Evolutionary conservation across 2,329 filamentous ascomycete genomes (phyloP), one percentile per base, ranked within the genome.

Genomic region (Myotisia sp.): DNA sequence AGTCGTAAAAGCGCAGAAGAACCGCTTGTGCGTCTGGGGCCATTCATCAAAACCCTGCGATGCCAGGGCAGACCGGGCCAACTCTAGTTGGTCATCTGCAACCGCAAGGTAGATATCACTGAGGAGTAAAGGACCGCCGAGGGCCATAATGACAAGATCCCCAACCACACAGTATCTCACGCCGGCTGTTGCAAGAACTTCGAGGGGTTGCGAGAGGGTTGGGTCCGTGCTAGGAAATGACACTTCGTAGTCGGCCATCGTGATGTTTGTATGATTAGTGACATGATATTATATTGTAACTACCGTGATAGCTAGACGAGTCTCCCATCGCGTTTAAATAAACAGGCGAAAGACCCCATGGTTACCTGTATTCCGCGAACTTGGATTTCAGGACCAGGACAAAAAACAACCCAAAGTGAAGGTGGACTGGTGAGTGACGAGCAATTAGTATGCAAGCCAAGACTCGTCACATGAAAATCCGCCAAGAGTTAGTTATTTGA

Each of bases 21-120:
- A 37, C 12, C 19, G 7, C 5, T 16, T 2, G 20, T 33, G 36
- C 3, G 24, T 34, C 14, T 34, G 36, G 13, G 30, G 29, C 7
- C 9, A 4, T 10, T 27, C 23, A 16, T 27, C 12, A 31, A 29
- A n/a, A 29, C 26, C 30, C 22, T 23, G 18, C n/a, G 19, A 21
- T 7, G 30, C 12, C 30, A 33, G 31, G 30, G 36, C 24, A 23
- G 12, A 17, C n/a, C n/a, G n/a, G n/a, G n/a, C n/a, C n/a, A n/a
- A n/a, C 24, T 34, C 36, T 26, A 38, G 36, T 30, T 29, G 26
- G 3, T 38, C 36, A 13, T 34, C 36, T 34, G 36, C 36, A 38
- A 38, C 14, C 13, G 31, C 36, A 20, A 38, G 18, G 12, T 34
- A 23, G 24, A 38, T 14, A 16, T 30, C 31, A 32, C 18, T 29